These are phyloP conservation scores for Turritis glabra DNA, from an alignment of 345 rosid genomes.

Conservation along the genomic window DNA sequence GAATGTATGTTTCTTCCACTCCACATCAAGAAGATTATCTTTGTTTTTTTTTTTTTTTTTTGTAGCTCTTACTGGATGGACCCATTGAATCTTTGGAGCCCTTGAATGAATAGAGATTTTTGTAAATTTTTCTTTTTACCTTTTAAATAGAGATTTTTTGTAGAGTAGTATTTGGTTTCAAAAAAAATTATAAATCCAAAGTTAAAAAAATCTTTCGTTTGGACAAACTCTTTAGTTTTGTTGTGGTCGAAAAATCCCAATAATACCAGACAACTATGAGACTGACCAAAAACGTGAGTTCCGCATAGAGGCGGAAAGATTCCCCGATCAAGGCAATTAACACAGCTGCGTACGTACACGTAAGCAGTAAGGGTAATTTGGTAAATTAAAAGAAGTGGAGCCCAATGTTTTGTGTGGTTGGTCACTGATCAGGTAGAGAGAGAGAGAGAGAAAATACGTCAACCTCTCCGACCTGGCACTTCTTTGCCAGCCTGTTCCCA, in stretches of 20 bases:
- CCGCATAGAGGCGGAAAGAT: conserved; percentile 38
- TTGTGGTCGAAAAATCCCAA: too few relatives aligned
- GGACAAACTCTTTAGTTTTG: too few relatives aligned
- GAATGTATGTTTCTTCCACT: too few relatives aligned
- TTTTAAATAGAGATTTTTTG: too few relatives aligned
- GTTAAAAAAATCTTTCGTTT: too few relatives aligned
- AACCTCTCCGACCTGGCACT: conserved; percentile 46
- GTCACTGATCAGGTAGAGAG: conserved; percentile 36
- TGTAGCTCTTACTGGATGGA: too few relatives aligned
- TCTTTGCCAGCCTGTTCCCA: conserved; percentile 54
- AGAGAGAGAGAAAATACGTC: conserved; percentile 15
- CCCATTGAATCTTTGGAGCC: too few relatives aligned
- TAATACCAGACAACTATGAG: conserved; percentile 2
- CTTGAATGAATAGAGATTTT: too few relatives aligned
- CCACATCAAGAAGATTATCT: not conserved
- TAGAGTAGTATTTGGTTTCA: too few relatives aligned
- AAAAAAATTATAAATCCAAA: too few relatives aligned
- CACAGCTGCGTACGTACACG: conserved; percentile 27
- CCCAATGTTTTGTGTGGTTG: conserved; percentile 37
- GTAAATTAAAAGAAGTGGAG: conserved; percentile 20
- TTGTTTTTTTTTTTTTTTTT: too few relatives aligned
- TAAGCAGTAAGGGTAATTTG: conserved; percentile 12
- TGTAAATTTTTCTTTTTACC: too few relatives aligned
- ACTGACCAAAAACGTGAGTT: conserved; percentile 38
- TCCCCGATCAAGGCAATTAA: conserved; percentile 17